These are phyloP conservation scores for Truncatella angustata DNA, from an alignment of 2,329 filamentous ascomycete species.

Conservation along the genomic window DNA sequence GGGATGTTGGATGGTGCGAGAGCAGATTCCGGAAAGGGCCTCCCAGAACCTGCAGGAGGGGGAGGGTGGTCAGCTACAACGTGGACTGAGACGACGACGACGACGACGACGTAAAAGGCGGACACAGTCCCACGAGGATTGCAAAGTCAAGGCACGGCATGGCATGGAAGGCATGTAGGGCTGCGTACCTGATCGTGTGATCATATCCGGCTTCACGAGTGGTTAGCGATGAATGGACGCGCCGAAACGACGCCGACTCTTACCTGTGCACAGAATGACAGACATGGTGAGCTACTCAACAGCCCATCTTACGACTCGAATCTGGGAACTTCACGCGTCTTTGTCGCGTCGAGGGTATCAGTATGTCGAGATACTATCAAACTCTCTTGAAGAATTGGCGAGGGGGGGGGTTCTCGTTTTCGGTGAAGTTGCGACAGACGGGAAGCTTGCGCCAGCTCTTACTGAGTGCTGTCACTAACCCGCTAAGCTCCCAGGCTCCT, in stretches of 20 bases:
- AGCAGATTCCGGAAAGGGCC: constrained; percentile 95
- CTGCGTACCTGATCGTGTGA: constrained; percentile 58
- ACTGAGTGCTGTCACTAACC: no score
- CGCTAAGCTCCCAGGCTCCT: no score
- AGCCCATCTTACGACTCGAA: neutral
- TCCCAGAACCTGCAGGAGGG: constrained; percentile 79
- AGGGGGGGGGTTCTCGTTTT: no score
- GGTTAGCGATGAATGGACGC: constrained; percentile 12
- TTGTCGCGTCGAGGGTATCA: no score
- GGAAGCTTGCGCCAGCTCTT: no score
- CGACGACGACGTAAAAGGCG: neutral
- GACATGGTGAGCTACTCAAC: constrained; percentile 42
- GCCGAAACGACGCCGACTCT: constrained; percentile 14
- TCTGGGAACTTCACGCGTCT: neutral
- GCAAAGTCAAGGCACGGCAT: neutral
- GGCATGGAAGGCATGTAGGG: neutral
- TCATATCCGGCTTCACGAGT: constrained; percentile 54
- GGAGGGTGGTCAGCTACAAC: neutral
- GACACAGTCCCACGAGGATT: no score
- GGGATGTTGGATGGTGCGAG: constrained; percentile 94
- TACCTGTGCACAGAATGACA: constrained; percentile 63
- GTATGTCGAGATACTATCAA: no score
- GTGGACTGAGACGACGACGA: neutral
- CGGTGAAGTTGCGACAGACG: no score
- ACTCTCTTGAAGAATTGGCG: no score